Conservation (phyloP, 2,329 filamentous ascomycete genomes). For the Aspergillus pseudonomiae region DNA sequence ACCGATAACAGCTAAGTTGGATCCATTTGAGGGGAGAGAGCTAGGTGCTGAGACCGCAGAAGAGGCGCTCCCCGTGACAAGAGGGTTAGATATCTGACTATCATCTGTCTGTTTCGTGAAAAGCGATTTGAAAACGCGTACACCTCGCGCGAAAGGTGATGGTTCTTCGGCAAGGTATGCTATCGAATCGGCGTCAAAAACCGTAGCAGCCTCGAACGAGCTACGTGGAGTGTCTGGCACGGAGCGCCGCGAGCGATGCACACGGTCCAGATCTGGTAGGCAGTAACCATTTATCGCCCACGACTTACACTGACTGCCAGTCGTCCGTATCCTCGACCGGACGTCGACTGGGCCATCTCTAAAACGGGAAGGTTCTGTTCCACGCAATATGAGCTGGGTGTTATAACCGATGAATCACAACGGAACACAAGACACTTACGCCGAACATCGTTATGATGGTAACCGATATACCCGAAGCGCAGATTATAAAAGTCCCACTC, state of each 20-base stretch:
- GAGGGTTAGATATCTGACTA: conserved; percentile 26
- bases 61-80: conserved; percentile 23
- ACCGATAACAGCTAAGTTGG: conserved; percentile 17
- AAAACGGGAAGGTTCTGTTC: conserved; percentile 30
- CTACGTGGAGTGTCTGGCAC: conserved; percentile 18
- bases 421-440: conserved; percentile 26
- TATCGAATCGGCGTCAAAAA: conserved; percentile 24
- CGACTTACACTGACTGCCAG: conserved; percentile 23
- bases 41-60: conserved; percentile 8
- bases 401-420: background rate
- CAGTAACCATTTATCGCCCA: conserved; percentile 16
- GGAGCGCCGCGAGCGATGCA: conserved; percentile 15
- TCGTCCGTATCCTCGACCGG: conserved; percentile 19
- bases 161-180: conserved; percentile 23
- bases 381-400: background rate
- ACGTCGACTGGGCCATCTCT: conserved; percentile 26
- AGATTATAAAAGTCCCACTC: conserved; percentile 32
- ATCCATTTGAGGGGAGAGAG: conserved; percentile 12
- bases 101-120: conserved; percentile 34
- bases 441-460: conserved; percentile 24
- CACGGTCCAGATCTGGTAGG: conserved; percentile 15
- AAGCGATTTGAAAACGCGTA: conserved; percentile 35
- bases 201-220: conserved; percentile 23
- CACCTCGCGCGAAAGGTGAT: conserved; percentile 31
- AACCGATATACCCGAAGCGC: conserved; percentile 33